phyloP scores from a whole-genome alignment of 2,329 filamentous ascomycete species.

The Neofusicoccum kwambonambiense region DNA sequence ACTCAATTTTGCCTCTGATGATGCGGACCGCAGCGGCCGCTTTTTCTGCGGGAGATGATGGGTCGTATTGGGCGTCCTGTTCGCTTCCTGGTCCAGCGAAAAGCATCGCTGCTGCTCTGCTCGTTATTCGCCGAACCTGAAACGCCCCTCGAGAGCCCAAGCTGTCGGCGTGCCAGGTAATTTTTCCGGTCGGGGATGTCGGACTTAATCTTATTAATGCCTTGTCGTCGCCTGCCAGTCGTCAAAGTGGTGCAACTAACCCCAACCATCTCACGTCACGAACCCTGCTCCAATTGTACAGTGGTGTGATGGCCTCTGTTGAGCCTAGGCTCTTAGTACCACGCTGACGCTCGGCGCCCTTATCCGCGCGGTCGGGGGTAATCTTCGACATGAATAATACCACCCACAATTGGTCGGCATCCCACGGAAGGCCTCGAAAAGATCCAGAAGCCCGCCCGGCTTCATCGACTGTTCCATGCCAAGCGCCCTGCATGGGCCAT shows the following conservation, averaged over 20 bases:
- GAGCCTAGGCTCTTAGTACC: neutral
- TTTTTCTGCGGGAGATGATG: constrained; percentile 1
- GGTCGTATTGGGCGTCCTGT: neutral
- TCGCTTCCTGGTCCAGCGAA: neutral
- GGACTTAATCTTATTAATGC: constrained; percentile 17
- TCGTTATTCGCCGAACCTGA: neutral
- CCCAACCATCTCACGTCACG: constrained; percentile 12
- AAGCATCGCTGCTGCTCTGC: neutral
- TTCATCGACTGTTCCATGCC: neutral
- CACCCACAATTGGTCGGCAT: neutral
- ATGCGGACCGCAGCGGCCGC: neutral
- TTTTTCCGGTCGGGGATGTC: constrained; percentile 11
- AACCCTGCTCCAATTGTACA: constrained; percentile 6
- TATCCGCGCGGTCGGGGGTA: neutral
- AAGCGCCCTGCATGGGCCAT: neutral
- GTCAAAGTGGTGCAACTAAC: constrained; percentile 16
- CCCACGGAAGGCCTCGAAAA: neutral
- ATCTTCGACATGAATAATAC: neutral
- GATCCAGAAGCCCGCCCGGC: neutral
- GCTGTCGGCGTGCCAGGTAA: neutral
- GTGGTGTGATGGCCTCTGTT: constrained; percentile 9
- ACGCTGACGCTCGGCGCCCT: neutral
- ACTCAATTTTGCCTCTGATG: neutral
- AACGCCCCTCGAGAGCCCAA: neutral
- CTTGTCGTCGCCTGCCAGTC: neutral